Conservation (phyloP, 176 grass and related monocot species). For the Carex littledalei region DNA sequence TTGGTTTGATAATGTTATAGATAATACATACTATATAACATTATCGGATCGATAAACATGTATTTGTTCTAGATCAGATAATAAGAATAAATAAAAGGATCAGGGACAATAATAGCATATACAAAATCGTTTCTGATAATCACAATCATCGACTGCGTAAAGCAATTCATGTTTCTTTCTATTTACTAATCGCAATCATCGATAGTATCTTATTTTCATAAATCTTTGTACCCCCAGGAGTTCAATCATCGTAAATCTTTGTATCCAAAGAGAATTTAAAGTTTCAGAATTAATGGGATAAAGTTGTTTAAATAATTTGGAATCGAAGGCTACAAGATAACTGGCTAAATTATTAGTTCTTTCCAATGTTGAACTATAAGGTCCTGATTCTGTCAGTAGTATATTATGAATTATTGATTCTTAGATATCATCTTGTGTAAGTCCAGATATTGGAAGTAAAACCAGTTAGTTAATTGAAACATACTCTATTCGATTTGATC, state of each 20-base stretch:
- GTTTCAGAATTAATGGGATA: too few species aligned
- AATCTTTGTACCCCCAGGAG: neutral
- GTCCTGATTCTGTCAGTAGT: too few species aligned
- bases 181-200: neutral
- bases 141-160: neutral
- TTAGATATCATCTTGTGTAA: too few species aligned
- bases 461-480: too few species aligned
- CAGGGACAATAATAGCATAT: neutral
- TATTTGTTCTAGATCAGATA: neutral
- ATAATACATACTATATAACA: neutral
- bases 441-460: too few species aligned
- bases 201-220: neutral
- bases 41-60: neutral
- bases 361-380: too few species aligned
- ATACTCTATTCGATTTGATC: too few species aligned
- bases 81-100: neutral
- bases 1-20: neutral
- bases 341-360: too few species aligned
- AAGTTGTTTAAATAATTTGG: too few species aligned
- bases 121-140: neutral
- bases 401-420: too few species aligned
- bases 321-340: too few species aligned
- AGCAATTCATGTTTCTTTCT: neutral
- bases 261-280: too few species aligned
- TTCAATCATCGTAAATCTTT: neutral